These are phyloP conservation scores for Trifolium pratense DNA, from an alignment of 306 rosid genomes.

Conservation along the genomic window DNA sequence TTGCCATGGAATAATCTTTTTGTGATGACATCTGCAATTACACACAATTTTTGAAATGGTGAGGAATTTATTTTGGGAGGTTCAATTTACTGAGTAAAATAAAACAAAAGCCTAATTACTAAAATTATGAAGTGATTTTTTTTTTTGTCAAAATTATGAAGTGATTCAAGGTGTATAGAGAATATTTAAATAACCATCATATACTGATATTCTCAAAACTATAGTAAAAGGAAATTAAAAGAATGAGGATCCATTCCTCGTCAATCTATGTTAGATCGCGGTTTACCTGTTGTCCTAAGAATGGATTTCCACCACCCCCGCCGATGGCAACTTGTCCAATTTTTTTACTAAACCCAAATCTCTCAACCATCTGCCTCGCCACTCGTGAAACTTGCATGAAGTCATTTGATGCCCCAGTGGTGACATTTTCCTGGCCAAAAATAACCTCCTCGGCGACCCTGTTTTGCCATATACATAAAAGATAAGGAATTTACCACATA, in stretches of 20 bases:
- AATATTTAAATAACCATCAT: neutral
- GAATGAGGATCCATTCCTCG: slow-evolving; percentile 2
- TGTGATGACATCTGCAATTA: slow-evolving; percentile 82
- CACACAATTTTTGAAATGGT: slow-evolving; percentile 7
- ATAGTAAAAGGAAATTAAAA: neutral
- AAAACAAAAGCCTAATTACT: neutral
- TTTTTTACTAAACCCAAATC: slow-evolving; percentile 97
- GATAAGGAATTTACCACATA: slow-evolving; percentile 20
- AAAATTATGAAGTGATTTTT: neutral
- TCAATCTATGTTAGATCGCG: neutral
- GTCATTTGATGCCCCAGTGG: slow-evolving; percentile 97
- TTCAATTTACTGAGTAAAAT: neutral
- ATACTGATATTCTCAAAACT: neutral
- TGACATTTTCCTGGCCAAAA: slow-evolving; percentile 75
- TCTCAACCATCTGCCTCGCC: slow-evolving; percentile 98
- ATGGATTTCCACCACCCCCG: slow-evolving; percentile 93
- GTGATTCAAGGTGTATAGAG: neutral
- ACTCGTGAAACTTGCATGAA: slow-evolving; percentile 99
- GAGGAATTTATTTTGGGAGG: slow-evolving; percentile 2
- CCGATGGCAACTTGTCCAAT: slow-evolving; percentile 95
- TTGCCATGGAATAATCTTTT: slow-evolving; percentile 94
- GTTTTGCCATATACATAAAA: slow-evolving; percentile 35
- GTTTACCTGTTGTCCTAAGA: slow-evolving; percentile 94
- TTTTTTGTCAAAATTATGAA: neutral
- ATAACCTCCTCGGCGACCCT: slow-evolving; percentile 92